phyloP scores from a whole-genome alignment of 768 basidiomycete genomes.

The Psilocybe cyanescens region DNA sequence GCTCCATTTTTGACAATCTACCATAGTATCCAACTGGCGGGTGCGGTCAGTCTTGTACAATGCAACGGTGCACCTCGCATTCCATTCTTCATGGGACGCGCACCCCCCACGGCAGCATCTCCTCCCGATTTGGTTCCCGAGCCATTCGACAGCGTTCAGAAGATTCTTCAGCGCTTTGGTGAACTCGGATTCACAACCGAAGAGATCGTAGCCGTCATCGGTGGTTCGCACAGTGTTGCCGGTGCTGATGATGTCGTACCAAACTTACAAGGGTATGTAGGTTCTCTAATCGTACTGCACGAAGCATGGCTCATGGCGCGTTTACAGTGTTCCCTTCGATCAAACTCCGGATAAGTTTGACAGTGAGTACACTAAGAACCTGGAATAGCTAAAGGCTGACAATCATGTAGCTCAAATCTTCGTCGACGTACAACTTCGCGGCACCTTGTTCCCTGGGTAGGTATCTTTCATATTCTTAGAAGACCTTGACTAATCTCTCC shows the following conservation, averaged over 20 bases:
- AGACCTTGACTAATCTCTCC: not conserved
- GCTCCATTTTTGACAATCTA: not conserved
- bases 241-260: constrained; percentile 19
- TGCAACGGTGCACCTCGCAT: constrained; percentile 49
- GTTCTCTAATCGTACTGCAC: not conserved
- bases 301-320: constrained; percentile 15
- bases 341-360: constrained; percentile 47
- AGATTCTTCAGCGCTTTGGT: constrained; percentile 35
- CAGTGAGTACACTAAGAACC: constrained; percentile 13
- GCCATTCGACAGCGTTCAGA: constrained; percentile 28
- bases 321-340: constrained; percentile 35
- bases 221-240: constrained; percentile 23
- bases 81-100: constrained; percentile 41
- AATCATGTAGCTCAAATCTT: constrained; percentile 38
- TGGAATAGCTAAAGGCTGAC: not conserved
- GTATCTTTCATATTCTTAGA: constrained; percentile 3
- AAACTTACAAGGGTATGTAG: constrained; percentile 18
- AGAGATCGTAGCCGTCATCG: constrained; percentile 40
- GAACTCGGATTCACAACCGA: constrained; percentile 38
- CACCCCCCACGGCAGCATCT: constrained; percentile 33
- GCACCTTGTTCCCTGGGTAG: constrained; percentile 44
- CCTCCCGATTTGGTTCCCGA: constrained; percentile 24
- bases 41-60: constrained; percentile 43
- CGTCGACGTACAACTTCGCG: constrained; percentile 48
- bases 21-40: constrained; percentile 48